Evolutionary conservation across 1,284 basidiomycete genomes (phyloP).

Genomic region (Chalciporus piperatoides): DNA sequence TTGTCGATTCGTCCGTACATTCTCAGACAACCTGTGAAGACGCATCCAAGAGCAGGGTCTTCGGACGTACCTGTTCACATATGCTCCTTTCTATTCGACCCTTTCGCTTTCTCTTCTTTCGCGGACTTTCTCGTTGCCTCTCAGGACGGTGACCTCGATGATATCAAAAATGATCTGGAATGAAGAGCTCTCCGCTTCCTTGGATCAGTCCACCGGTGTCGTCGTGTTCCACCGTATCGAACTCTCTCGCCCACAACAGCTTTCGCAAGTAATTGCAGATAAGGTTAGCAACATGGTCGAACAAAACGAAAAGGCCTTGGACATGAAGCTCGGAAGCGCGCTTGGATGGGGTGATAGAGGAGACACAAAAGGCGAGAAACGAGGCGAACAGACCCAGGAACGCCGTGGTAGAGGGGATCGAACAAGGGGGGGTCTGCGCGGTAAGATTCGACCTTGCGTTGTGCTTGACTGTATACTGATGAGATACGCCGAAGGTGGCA

Average conservation of each 20-base stretch:
- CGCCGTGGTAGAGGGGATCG: slow-evolving; percentile 68
- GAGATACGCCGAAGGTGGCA: slow-evolving; percentile 42
- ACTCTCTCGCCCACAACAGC: slow-evolving; percentile 84
- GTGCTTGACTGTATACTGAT: slow-evolving; percentile 2
- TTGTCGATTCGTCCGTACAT: slow-evolving; percentile 1
- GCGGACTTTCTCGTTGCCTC: slow-evolving; percentile 81
- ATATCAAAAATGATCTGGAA: slow-evolving; percentile 99
- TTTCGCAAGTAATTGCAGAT: slow-evolving; percentile 86
- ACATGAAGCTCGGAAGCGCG: slow-evolving; percentile 77
- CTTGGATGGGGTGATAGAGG: slow-evolving; percentile 66
- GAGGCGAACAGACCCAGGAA: slow-evolving; percentile 72
- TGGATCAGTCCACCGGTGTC: slow-evolving; percentile 86
- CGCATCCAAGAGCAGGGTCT: slow-evolving; percentile 98
- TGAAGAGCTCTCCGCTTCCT: slow-evolving; percentile 90
- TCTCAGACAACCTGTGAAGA: slow-evolving; percentile 38
- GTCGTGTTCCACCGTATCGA: slow-evolving; percentile 91
- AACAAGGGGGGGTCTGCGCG: slow-evolving; percentile 46
- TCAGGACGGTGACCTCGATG: slow-evolving; percentile 82
- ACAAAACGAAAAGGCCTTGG: slow-evolving; percentile 93
- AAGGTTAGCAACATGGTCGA: slow-evolving; percentile 88
- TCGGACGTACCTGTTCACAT: slow-evolving; percentile 98
- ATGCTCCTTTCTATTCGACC: slow-evolving; percentile 91
- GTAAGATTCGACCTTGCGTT: slow-evolving; percentile 34
- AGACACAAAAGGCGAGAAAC: slow-evolving; percentile 73
- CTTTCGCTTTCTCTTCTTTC: slow-evolving; percentile 87